A percentile compares a stretch with the other conserved stretches of the same genome.
phyloP scores from a whole-genome alignment of 805 yeast species.

The Brettanomyces nanus region DNA sequence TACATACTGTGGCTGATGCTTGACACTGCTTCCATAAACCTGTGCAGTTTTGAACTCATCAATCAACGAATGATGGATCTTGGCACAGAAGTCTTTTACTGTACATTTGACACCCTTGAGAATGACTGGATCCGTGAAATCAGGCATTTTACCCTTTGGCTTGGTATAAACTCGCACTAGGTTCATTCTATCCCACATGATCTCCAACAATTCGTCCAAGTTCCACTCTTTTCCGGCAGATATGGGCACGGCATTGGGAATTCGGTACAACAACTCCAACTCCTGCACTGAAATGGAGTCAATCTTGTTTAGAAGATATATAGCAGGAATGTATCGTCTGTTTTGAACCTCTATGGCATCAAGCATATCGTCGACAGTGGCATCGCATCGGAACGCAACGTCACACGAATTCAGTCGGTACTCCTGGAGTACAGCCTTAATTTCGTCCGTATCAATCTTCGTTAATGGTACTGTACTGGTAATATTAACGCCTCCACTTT shows the following conservation, averaged over 20 bases:
- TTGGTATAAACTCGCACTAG: slow-evolving; percentile 94
- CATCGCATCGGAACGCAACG: slow-evolving; percentile 94
- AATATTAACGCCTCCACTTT: slow-evolving; percentile 90
- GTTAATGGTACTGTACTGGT: slow-evolving; percentile 92
- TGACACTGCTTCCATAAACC: slow-evolving; percentile 89
- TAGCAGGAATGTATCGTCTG: slow-evolving; percentile 91
- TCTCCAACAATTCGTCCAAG: slow-evolving; percentile 84
- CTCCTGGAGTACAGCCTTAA: slow-evolving; percentile 93
- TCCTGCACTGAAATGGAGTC: slow-evolving; percentile 94
- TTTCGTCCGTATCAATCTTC: slow-evolving; percentile 85
- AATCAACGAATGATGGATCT: slow-evolving; percentile 89
- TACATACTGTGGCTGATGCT: slow-evolving; percentile 96
- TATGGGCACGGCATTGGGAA: slow-evolving; percentile 96
- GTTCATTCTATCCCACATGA: slow-evolving; percentile 91
- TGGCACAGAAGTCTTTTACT: slow-evolving; percentile 93
- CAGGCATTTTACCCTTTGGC: slow-evolving; percentile 92
- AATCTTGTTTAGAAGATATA: slow-evolving; percentile 90
- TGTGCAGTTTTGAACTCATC: slow-evolving; percentile 90
- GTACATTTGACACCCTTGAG: slow-evolving; percentile 73
- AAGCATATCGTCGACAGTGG: slow-evolving; percentile 92
- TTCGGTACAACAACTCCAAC: slow-evolving; percentile 78
- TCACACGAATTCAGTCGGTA: slow-evolving; percentile 94
- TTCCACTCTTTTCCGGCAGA: slow-evolving; percentile 97
- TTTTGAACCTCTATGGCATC: slow-evolving; percentile 87
- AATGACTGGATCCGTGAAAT: slow-evolving; percentile 91